phyloP scores from a whole-genome alignment of 495 filamentous ascomycete genomes.

The Penicillium turbatum region DNA sequence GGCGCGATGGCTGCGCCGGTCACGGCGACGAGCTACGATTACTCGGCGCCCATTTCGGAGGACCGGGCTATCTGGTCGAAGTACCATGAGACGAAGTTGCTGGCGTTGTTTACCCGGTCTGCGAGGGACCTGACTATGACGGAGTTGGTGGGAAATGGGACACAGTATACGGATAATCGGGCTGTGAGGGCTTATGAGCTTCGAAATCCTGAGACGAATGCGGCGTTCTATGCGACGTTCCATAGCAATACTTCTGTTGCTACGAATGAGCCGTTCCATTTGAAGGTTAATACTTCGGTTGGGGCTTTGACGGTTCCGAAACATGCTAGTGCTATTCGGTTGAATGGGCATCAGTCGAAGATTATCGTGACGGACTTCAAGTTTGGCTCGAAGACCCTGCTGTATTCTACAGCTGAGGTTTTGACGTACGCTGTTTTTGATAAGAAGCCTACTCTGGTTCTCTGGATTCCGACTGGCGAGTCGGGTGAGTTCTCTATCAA shows the following conservation, averaged over 20 bases:
- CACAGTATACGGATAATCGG: conserved; percentile 49
- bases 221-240: conserved; percentile 53
- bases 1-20: conserved; percentile 46
- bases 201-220: conserved; percentile 52
- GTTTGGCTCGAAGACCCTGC: conserved; percentile 45
- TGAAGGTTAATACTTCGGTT: conserved; percentile 51
- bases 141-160: conserved; percentile 53
- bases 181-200: conserved; percentile 47
- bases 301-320: conserved; percentile 46
- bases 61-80: conserved; percentile 54
- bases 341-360: conserved; percentile 58
- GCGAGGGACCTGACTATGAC: conserved; percentile 51
- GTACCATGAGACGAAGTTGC: conserved; percentile 57
- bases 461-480: conserved; percentile 53
- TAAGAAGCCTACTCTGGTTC: conserved; percentile 42
- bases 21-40: conserved; percentile 54
- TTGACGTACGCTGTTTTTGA: conserved; percentile 50
- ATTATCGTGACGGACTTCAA: conserved; percentile 57
- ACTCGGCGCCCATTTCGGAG: conserved; percentile 57
- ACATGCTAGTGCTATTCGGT: conserved; percentile 36
- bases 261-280: conserved; percentile 47
- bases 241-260: conserved; percentile 46
- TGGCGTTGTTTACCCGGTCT: conserved; percentile 52
- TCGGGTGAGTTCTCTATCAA: conserved; percentile 52
- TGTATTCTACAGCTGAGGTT: conserved; percentile 60